Evolutionary conservation across 352 stramenopile genomes (phyloP).

Genomic region (Aphanomyces astaci): DNA sequence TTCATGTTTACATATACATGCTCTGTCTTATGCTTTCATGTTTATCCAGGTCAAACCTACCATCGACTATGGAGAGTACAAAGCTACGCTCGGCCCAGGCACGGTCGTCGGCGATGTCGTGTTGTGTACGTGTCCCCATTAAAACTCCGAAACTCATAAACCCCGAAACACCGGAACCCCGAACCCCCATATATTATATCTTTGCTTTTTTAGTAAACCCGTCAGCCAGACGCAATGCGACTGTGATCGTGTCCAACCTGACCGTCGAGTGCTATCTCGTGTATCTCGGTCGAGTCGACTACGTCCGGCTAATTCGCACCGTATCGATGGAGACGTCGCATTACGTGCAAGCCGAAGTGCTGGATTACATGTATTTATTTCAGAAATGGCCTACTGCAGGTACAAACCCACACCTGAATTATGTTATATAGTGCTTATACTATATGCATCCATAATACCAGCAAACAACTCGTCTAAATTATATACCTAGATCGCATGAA

Average conservation of each 20-base stretch:
- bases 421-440: neutral
- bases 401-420: conserved; percentile 13
- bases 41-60: conserved; percentile 9
- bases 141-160: no score
- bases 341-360: conserved; percentile 66
- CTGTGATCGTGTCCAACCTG: conserved; percentile 58
- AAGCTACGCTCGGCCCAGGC: conserved; percentile 45
- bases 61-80: conserved; percentile 37
- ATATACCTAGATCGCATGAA: conserved; percentile 56
- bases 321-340: conserved; percentile 73
- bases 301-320: conserved; percentile 58
- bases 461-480: no score
- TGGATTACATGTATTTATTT: conserved; percentile 69
- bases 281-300: conserved; percentile 61
- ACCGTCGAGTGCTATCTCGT: conserved; percentile 56
- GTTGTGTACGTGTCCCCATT: conserved; percentile 24
- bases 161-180: no score
- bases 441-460: no score
- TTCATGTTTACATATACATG: no score
- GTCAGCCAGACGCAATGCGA: conserved; percentile 53
- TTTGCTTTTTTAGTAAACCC: conserved; percentile 36
- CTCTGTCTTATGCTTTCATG: no score
- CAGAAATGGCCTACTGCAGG: conserved; percentile 60
- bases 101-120: conserved; percentile 75
- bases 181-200: no score